Base-by-base conservation (phyloP, 805 yeast genomes). In the Yarrowia sp. region DNA sequence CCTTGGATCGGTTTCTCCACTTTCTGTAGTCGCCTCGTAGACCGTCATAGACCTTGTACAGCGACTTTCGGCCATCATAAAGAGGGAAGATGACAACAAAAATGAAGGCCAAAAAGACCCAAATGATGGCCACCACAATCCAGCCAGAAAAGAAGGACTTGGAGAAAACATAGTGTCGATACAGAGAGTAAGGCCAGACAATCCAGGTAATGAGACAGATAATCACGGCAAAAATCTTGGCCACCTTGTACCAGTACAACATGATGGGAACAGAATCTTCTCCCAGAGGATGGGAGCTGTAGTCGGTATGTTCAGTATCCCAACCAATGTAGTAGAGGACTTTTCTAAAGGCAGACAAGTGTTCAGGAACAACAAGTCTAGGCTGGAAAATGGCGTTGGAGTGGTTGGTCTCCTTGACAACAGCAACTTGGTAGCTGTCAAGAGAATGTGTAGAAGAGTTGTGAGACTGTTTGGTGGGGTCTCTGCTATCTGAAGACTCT, bases 151-250 rank as follows among this genome's bases (percentile, higher is more conserved):
- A 89, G 76, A 88, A 88, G 57, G 74, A 75, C 73, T 82, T 85
- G 57, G 88, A 82, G 74, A 89, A 89, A 48, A 89, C 78, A 71
- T 89, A 89, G 3, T 81, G 79, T 10, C 86, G 74, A 73, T 86
- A 89, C 89, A 89, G 84, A 69, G 95, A 93, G 88, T 88, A 86
- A 71, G 95, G 95, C 91, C 92, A 89, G 38, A 89, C 71, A 28
- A 89, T 80, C 41, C 89, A 76, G 51, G 89, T 77, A 58, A 86
- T 79, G 10, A 88, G 69, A 13, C 88, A 84, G 69, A 67, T 67
- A 9, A 67, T 39, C 5, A 67, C 51, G 0, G 63, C 55, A 33
- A 50, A 62, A 28, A 67, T 41, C 47, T 44, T 35, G 35, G 68
- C 67, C 31, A 67, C 33, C 39, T 36, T 32, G 18, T 47, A 39